phyloP scores from a whole-genome alignment of 2,329 filamentous ascomycete species.

The Phyllosticta paracitricarpa region DNA sequence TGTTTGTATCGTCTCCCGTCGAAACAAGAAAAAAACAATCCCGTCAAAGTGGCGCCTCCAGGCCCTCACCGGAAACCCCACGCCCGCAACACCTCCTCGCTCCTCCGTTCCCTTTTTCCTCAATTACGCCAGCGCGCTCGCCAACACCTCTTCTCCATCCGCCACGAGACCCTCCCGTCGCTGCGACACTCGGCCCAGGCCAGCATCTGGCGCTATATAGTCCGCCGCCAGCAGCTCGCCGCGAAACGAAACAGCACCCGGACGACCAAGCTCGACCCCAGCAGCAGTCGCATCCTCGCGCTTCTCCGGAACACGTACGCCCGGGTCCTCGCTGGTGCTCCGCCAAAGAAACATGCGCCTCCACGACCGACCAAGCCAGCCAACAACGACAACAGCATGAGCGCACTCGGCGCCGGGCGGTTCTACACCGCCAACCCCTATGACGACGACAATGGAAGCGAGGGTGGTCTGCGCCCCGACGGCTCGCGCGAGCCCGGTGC shows the following conservation, averaged over 20 bases:
- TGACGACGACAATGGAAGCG: conserved; percentile 14
- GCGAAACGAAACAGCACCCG: conserved; percentile 17
- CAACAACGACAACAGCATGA: conserved; percentile 4
- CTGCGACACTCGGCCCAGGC: conserved; percentile 64
- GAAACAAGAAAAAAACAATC: neutral
- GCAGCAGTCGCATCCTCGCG: conserved; percentile 22
- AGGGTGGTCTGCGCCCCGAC: conserved; percentile 27
- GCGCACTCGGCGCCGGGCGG: conserved; percentile 5
- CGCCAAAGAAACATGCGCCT: conserved; percentile 6
- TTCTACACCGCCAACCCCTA: conserved; percentile 9
- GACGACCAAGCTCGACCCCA: conserved; percentile 11
- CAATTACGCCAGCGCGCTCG: conserved; percentile 55
- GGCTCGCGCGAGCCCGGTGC: conserved; percentile 50
- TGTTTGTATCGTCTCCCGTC: neutral
- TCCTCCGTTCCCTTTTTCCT: conserved; percentile 60
- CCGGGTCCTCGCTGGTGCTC: conserved; percentile 11
- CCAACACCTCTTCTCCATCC: conserved; percentile 58
- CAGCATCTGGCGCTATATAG: conserved; percentile 64
- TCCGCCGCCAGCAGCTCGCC: conserved; percentile 45
- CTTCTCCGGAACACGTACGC: conserved; percentile 17
- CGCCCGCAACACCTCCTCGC: conserved; percentile 22
- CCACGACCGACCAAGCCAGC: neutral
- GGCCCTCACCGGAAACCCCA: conserved; percentile 11
- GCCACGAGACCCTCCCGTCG: conserved; percentile 62
- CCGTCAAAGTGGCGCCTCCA: neutral